Base-by-base conservation (phyloP, 768 basidiomycete species). In the Lentinula raphanica region DNA sequence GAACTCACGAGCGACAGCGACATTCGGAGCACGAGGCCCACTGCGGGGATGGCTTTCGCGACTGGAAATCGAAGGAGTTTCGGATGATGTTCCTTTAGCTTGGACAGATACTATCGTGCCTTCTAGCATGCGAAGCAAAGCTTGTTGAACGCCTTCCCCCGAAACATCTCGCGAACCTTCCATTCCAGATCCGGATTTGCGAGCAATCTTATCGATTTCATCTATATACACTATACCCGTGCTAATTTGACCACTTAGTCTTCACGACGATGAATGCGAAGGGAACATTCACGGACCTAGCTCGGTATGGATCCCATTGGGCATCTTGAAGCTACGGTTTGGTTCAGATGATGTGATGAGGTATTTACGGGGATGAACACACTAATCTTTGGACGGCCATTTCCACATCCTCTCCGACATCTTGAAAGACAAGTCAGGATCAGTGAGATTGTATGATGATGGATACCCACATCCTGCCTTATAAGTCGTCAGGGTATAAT, bases 331-430 rank as follows among this genome's bases (percentile, higher is more conserved):
- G 74, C 90, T 92, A 50, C 28, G 25, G 63, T 46, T 28, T 61
- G 35, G 29, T 31, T 13, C 28, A 53, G 51, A 19, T 45, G 63
- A 36, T 63, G 56, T 49, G 36, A 50, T 42, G 49, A 3, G 2
- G 13, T 15, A 31, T 17, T 21, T 25, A 50, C 6, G 25, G 11
- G 19, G 42, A 39, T 28, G 28, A n/a, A 65, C 78, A 70, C 63
- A 88, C 91, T 65, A 98, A 74, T 59, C 96, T 80, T 59, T 93
- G 87, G 25, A 98, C 83, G 44, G 90, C 87, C 78, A 88, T 88
- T 60, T 98, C 96, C 7, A 97, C 95, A 67, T 98, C 96, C 67
- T 97, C 96, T 62, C 95, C 95, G 46, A 98, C 92, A 73, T 97
- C 91, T 94, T 63, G 28, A 50, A 17, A 29, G 56, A 36, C 36